A percentile compares a stretch with the other conserved stretches of the same genome.
Evolutionary conservation across 2,329 filamentous ascomycete species (phyloP).

Genomic region (Exophiala bonariae): DNA sequence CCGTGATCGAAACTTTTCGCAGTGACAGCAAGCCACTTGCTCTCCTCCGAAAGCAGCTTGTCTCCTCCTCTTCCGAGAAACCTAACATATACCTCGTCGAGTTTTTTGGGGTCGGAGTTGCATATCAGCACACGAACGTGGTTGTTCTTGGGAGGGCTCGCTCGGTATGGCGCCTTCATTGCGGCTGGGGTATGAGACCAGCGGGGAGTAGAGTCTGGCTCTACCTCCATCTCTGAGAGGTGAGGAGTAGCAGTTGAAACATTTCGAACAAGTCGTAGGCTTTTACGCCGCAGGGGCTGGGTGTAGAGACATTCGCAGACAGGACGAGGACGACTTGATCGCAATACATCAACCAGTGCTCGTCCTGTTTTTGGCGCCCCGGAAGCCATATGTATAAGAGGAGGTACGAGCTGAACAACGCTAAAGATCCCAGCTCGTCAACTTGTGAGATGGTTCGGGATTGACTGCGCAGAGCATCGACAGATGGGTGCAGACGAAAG

Average conservation of each 20-base stretch:
- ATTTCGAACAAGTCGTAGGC: conserved; percentile 17
- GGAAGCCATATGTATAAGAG: conserved; percentile 12
- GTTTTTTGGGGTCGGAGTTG: conserved; percentile 71
- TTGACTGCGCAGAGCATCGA: too few relatives aligned
- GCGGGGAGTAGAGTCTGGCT: conserved; percentile 48
- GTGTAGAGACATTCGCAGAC: conserved; percentile 21
- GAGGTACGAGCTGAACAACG: neutral
- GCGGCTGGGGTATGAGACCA: conserved; percentile 70
- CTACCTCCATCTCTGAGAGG: conserved; percentile 23
- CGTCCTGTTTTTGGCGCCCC: conserved; percentile 11
- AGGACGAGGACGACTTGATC: conserved; percentile 10
- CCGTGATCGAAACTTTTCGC: conserved; percentile 99
- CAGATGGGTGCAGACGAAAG: too few relatives aligned
- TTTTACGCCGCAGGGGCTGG: conserved; percentile 12
- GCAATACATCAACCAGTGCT: conserved; percentile 19
- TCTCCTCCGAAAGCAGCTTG: conserved; percentile 77
- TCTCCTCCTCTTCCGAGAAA: conserved; percentile 74
- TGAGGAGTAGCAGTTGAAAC: conserved; percentile 21
- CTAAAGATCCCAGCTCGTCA: too few relatives aligned
- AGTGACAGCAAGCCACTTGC: conserved; percentile 95
- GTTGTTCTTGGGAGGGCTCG: conserved; percentile 31
- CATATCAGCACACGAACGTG: conserved; percentile 54
- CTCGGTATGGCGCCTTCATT: conserved; percentile 66
- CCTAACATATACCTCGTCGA: conserved; percentile 75
- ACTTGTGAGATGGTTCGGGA: too few relatives aligned